Conservation (phyloP, 1,284 basidiomycete species). For the Tilletia walkeri region DNA sequence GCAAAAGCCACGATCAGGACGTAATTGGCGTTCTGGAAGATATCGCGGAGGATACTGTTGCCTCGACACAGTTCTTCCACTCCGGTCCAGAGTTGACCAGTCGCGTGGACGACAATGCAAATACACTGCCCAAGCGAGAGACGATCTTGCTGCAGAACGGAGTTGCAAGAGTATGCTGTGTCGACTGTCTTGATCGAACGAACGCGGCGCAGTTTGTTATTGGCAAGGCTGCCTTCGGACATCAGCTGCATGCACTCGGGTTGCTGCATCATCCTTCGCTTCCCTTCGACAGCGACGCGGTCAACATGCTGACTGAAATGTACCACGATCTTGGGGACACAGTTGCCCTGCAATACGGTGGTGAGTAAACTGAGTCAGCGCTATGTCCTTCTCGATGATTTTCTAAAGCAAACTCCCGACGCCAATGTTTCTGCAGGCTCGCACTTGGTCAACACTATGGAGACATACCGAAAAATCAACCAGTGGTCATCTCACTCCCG, state of each 20-base stretch:
- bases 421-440: slow-evolving; percentile 58
- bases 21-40: slow-evolving; percentile 95
- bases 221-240: slow-evolving; percentile 88
- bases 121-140: slow-evolving; percentile 22
- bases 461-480: slow-evolving; percentile 86
- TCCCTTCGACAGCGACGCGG: slow-evolving; percentile 89
- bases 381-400: not conserved
- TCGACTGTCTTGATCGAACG: slow-evolving; percentile 89
- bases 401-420: not conserved
- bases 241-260: slow-evolving; percentile 92
- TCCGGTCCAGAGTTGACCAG: slow-evolving; percentile 56
- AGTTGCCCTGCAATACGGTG: slow-evolving; percentile 92
- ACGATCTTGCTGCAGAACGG: slow-evolving; percentile 82
- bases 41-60: slow-evolving; percentile 88
- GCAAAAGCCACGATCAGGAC: slow-evolving; percentile 80
- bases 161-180: slow-evolving; percentile 63
- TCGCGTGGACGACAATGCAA: not conserved
- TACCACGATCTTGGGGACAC: slow-evolving; percentile 71
- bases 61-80: slow-evolving; percentile 91
- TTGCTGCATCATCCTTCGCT: slow-evolving; percentile 70
- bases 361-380: slow-evolving; percentile 49
- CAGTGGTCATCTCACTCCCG: slow-evolving; percentile 98
- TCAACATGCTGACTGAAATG: slow-evolving; percentile 98
- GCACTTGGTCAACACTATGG: slow-evolving; percentile 92
- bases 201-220: slow-evolving; percentile 98